Percentiles rank a stretch among this genome's conserved stretches.
Conservation (phyloP, 2,329 filamentous ascomycete species). For the Talaromyces marneffei region DNA sequence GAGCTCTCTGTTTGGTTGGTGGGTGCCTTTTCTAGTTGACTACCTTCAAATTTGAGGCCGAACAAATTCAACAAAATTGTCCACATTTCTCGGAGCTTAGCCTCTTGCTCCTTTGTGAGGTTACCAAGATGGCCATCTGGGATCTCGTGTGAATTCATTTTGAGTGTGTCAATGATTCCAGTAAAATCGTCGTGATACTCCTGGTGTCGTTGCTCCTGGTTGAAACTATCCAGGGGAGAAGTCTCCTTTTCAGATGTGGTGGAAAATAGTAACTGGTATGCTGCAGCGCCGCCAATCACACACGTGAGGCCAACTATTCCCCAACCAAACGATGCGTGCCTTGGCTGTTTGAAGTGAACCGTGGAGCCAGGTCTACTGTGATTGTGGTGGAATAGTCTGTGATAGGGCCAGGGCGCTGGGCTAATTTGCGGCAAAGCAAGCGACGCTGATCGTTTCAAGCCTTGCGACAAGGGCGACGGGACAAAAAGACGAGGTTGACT, state of each 20-base stretch:
- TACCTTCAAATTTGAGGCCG: conserved; percentile 47
- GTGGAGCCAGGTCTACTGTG: conserved; percentile 14
- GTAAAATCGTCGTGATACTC: conserved; percentile 24
- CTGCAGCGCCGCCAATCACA: conserved; percentile 31
- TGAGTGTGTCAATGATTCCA: conserved; percentile 32
- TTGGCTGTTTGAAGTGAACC: conserved; percentile 22
- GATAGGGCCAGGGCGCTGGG: conserved; percentile 21
- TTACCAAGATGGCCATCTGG: conserved; percentile 68
- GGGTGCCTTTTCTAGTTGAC: conserved; percentile 17
- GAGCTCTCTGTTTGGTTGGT: conserved; percentile 18
- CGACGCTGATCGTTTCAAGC: conserved; percentile 10
- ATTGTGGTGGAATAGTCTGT: conserved; percentile 25
- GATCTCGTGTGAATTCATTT: conserved; percentile 29
- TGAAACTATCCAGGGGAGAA: not conserved
- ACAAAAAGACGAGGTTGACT: conserved; percentile 19
- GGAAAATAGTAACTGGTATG: conserved; percentile 20
- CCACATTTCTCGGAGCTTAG: conserved; percentile 87
- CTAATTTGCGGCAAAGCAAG: conserved; percentile 19
- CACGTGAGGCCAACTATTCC: conserved; percentile 29
- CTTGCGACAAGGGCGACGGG: conserved; percentile 1
- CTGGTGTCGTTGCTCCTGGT: conserved; percentile 1
- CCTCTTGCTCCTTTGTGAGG: conserved; percentile 81
- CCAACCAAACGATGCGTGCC: conserved; percentile 35
- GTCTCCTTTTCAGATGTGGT: conserved; percentile 6
- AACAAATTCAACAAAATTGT: conserved; percentile 67